Evolutionary conservation across 2,329 filamentous ascomycete species (phyloP).

Genomic region (Huntiella decipiens): DNA sequence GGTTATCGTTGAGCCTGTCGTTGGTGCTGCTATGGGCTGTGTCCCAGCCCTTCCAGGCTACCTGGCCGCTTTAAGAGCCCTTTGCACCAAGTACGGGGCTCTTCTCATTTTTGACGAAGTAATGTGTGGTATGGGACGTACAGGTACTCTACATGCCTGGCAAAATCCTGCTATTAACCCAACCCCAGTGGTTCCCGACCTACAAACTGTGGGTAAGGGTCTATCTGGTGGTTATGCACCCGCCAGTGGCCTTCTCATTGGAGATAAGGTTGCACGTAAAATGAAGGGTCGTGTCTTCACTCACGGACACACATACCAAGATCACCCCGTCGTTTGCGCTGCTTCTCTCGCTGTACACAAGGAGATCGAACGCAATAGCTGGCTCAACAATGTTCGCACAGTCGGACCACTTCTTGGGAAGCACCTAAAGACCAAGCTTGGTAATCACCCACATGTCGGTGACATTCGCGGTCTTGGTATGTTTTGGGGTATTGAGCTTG

Average conservation of each 20-base stretch:
- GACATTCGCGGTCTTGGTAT: constrained; percentile 40
- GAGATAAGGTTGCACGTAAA: constrained; percentile 28
- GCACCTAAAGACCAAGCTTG: constrained; percentile 25
- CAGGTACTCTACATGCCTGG: constrained; percentile 42
- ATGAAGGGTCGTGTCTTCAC: constrained; percentile 19
- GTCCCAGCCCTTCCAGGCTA: constrained; percentile 49
- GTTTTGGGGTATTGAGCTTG: constrained; percentile 30
- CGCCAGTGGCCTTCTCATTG: constrained; percentile 40
- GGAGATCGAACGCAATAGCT: constrained; percentile 34
- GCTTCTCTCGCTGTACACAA: constrained; percentile 43
- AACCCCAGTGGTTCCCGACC: constrained; percentile 40
- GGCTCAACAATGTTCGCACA: constrained; percentile 36
- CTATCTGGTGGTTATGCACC: constrained; percentile 44
- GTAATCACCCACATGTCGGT: constrained; percentile 31
- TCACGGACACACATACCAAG: constrained; percentile 45
- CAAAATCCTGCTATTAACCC: constrained; percentile 21
- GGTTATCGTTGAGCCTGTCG: constrained; percentile 56
- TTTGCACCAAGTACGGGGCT: constrained; percentile 54
- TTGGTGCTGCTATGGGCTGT: constrained; percentile 50
- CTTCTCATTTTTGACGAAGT: constrained; percentile 66
- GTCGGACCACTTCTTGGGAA: constrained; percentile 32
- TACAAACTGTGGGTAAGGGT: constrained; percentile 48
- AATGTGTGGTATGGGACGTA: constrained; percentile 48
- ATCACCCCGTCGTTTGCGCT: constrained; percentile 38
- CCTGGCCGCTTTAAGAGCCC: constrained; percentile 42